phyloP scores from a whole-genome alignment of 257 asterid genomes.

The Solanum habrochaites region DNA sequence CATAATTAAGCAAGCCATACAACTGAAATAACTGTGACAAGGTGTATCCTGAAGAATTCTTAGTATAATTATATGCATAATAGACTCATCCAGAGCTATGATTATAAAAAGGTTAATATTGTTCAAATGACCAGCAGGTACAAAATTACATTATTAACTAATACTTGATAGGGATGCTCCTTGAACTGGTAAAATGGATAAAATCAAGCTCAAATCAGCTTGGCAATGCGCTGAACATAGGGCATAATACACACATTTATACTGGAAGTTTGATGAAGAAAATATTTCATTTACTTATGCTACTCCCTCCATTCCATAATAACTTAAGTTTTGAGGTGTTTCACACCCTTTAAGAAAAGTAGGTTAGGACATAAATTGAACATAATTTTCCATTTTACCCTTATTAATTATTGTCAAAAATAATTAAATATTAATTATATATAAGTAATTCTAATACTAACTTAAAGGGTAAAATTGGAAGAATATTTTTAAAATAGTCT shows the following conservation, averaged over 20 bases:
- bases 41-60: neutral
- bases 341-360: no score
- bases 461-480: no score
- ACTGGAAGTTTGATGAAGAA: neutral
- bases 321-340: no score
- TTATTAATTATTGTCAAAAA: no score
- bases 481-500: no score
- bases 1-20: neutral
- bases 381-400: no score
- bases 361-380: no score
- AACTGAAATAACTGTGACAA: neutral
- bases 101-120: neutral
- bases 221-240: neutral
- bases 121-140: neutral
- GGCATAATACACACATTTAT: neutral
- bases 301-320: no score
- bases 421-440: no score
- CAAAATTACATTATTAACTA: neutral
- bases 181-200: neutral
- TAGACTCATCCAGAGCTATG: neutral
- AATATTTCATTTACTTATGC: neutral
- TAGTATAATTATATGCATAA: neutral
- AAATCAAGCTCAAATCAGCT: neutral
- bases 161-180: neutral
- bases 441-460: no score